These are phyloP conservation scores for Potentilla sterilis DNA, from an alignment of 306 rosid genomes.

Conservation along the genomic window DNA sequence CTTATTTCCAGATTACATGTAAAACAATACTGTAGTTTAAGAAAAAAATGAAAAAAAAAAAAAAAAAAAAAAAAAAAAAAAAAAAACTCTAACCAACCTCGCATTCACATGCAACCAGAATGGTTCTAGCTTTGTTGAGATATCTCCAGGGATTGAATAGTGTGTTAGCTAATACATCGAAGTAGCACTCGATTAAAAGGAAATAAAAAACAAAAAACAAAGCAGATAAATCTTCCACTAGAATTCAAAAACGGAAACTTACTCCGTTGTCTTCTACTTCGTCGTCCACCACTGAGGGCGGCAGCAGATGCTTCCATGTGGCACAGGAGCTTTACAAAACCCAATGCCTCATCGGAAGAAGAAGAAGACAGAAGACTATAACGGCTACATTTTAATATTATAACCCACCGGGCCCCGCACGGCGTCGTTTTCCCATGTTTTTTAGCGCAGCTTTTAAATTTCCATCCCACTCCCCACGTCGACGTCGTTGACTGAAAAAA, in stretches of 20 bases:
- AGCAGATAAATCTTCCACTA: neutral
- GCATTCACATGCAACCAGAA: no score
- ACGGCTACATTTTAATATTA: conserved; percentile 46
- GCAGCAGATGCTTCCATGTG: conserved; percentile 38
- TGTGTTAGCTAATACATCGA: no score
- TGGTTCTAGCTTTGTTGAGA: no score
- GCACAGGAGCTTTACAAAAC: conserved; percentile 16
- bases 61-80: no score
- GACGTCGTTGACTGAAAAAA: conserved; percentile 41
- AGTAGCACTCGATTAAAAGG: no score
- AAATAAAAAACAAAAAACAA: neutral
- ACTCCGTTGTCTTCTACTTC: conserved; percentile 12
- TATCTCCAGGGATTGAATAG: no score
- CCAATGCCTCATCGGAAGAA: neutral
- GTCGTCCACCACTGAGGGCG: neutral
- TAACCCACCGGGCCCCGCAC: conserved; percentile 31
- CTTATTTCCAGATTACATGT: neutral
- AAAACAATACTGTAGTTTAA: no score
- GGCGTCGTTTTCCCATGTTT: conserved; percentile 9
- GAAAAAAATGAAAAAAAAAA: no score
- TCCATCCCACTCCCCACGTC: conserved; percentile 21
- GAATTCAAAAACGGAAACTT: conserved; percentile 13
- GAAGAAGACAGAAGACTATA: conserved; percentile 4
- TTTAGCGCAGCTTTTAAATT: neutral
- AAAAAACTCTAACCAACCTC: no score